Base-by-base conservation (phyloP, 148 eudicot genomes). In the Rhododendron mucronatum region DNA sequence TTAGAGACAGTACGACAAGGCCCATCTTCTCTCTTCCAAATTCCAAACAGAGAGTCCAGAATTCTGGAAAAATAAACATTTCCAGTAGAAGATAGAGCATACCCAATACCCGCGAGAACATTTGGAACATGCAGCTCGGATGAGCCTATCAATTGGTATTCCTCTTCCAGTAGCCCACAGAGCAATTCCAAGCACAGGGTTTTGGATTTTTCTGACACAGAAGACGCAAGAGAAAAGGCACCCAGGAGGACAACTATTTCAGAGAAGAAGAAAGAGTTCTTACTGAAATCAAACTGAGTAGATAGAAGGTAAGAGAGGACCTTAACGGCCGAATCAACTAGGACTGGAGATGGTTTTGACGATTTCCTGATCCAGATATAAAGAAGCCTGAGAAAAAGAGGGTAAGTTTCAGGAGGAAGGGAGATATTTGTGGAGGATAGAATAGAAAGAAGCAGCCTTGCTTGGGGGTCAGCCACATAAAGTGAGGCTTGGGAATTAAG, bases 381-480 rank as follows among this genome's bases (percentile, higher is more conserved):
- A 28, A 97, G 90, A 82, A 97, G 94, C 84, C 96, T 94, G 41
- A 97, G 78, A 91, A 97, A 86, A 28, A 91, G 89, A 74, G 95
- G 95, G 90, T 91, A 94, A 84, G 97, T 90, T 84, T 95, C 95
- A 86, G 48, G 83, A 14, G 97, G 95, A 51, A 92, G 87, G 44
- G 93, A 82, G 77, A 92, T 82, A 28, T 85, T 82, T 69, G 86
- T 67, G 80, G 93, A 91, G 41, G 96, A 93, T 74, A 97, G 91
- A 82, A 97, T 95, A 45, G 98, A 88, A 84, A 94, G 48, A 0
- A 97, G 41, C 85, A 97, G 91, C 88, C 94, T 97, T 30, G 98
- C 99, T 90, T 97, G 99, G 53, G 99, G 99, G 71, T 97, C 99
- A 7, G 99, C 95, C 73, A 97, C 96, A 89, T 93, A 91, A 75